A percentile compares a stretch with the other conserved stretches of the same genome.
Evolutionary conservation across 768 basidiomycete genomes (phyloP).

Genomic region (Lactarius akahatsu): DNA sequence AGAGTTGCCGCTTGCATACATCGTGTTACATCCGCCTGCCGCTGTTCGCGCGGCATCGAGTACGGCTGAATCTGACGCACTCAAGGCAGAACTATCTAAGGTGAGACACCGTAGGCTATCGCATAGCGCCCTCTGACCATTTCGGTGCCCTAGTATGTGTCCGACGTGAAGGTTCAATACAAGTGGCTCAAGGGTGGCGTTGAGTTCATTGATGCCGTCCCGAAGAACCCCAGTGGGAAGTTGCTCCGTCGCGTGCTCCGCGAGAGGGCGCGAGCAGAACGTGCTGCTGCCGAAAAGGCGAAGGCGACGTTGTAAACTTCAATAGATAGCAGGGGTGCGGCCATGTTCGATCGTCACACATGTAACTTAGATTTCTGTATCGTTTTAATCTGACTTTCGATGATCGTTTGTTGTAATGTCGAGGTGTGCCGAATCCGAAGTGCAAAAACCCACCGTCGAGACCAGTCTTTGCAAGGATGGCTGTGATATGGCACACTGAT

Average conservation of each 20-base stretch:
- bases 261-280: slow-evolving; percentile 28
- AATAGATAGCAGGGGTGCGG: background rate
- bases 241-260: slow-evolving; percentile 34
- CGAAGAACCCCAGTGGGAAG: slow-evolving; percentile 38
- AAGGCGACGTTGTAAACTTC: slow-evolving; percentile 14
- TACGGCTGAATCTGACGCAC: slow-evolving; percentile 9
- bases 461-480: background rate
- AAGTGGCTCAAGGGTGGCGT: slow-evolving; percentile 42
- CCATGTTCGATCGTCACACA: background rate
- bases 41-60: slow-evolving; percentile 16
- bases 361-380: background rate
- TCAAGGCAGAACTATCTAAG: slow-evolving; percentile 26
- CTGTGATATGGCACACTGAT: background rate
- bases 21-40: slow-evolving; percentile 45
- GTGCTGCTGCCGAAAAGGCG: slow-evolving; percentile 17
- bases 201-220: slow-evolving; percentile 39
- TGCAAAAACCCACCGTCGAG: background rate
- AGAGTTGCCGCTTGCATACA: slow-evolving; percentile 68
- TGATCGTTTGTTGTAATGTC: background rate
- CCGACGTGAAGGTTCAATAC: slow-evolving; percentile 37
- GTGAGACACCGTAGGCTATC: background rate
- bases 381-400: background rate
- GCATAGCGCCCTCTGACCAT: background rate
- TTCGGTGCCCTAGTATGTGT: slow-evolving; percentile 31
- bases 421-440: background rate